Base-by-base conservation (phyloP, 805 yeast genomes). In the Cyberlindnera nakhonratchasimensis region DNA sequence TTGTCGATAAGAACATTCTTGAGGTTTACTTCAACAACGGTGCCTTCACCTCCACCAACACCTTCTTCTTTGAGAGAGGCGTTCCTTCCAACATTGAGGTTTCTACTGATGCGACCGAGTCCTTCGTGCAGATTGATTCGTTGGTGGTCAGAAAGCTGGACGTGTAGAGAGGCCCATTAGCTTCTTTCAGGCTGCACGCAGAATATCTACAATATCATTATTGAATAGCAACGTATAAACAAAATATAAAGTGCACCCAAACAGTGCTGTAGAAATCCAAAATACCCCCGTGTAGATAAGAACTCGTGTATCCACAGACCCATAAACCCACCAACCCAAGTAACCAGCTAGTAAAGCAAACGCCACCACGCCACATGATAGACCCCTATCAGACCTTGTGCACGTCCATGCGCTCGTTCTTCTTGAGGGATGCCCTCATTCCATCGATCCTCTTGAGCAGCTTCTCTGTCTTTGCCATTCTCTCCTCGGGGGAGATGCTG, bases 11-110 rank as follows among this genome's bases (percentile, higher is more conserved):
- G 37, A 59, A 59, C 39, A 51, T 62, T 34, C 20, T 60, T n/a
- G 67, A 62, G 43, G 29, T 62, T 17, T 62, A 48, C 48, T 58
- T 61, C 50, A 61, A 61, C 42, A 52, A 62, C 36, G 66, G 66
- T 19, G 48, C 57, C 6, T 36, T 43, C 16, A 48, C 57, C 7
- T 47, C 55, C 16, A 63, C 67, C 9, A 55, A 61, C 47, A 48
- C 57, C 4, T 63, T 62, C 51, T 63, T 62, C 52, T 47, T 59
- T 39, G 43, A 48, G 14, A 49, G 52, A 13, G 52, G 51, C 12
- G 33, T 41, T 31, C 45, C 55, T 11, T 40, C 55, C 16, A 32
- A 42, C 24, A 35, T 52, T n/a, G 47, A 46, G 11, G 16, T 51
- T 16, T 21, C 28, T 13, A 31, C 53, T 4, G 44, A 51, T 19